Conservation (phyloP, 495 filamentous ascomycete genomes). For the Podospora tetraspora region DNA sequence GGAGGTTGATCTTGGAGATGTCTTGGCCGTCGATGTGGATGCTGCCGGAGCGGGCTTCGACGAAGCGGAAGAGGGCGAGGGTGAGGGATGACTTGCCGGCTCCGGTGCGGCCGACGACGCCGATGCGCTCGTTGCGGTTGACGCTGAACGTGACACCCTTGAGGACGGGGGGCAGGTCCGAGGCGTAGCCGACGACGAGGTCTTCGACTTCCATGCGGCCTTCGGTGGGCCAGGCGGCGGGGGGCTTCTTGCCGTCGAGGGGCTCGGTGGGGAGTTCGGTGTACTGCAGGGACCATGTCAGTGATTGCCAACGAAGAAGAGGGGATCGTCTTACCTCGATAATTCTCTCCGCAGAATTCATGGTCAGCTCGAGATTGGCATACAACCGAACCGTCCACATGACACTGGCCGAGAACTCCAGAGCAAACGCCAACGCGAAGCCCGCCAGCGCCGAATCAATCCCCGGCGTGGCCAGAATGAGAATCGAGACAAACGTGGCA, state of each 20-base stretch:
- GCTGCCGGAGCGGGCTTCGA: constrained; percentile 64
- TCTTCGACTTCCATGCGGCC: constrained; percentile 69
- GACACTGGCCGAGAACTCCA: constrained; percentile 48
- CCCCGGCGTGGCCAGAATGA: constrained; percentile 56
- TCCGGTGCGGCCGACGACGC: constrained; percentile 80
- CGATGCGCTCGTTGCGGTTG: constrained; percentile 68
- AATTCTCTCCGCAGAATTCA: constrained; percentile 81
- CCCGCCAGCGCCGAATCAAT: constrained; percentile 75
- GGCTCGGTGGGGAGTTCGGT: constrained; percentile 64
- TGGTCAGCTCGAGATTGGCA: constrained; percentile 65
- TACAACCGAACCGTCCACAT: constrained; percentile 59
- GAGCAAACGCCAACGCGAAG: constrained; percentile 62
- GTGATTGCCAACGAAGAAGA: not conserved
- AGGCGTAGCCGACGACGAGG: constrained; percentile 69
- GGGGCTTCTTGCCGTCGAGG: constrained; percentile 54
- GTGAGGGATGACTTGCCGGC: constrained; percentile 84
- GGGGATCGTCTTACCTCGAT: constrained; percentile 46
- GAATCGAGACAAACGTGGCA: constrained; percentile 54
- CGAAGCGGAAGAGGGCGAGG: constrained; percentile 76
- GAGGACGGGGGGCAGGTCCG: constrained; percentile 68
- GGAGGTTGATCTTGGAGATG: constrained; percentile 66
- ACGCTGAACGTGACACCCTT: constrained; percentile 69
- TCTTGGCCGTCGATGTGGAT: constrained; percentile 74
- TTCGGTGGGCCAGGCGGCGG: constrained; percentile 75
- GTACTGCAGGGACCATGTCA: constrained; percentile 38